Base-by-base conservation (phyloP, 768 basidiomycete genomes). In the Russula sp. region DNA sequence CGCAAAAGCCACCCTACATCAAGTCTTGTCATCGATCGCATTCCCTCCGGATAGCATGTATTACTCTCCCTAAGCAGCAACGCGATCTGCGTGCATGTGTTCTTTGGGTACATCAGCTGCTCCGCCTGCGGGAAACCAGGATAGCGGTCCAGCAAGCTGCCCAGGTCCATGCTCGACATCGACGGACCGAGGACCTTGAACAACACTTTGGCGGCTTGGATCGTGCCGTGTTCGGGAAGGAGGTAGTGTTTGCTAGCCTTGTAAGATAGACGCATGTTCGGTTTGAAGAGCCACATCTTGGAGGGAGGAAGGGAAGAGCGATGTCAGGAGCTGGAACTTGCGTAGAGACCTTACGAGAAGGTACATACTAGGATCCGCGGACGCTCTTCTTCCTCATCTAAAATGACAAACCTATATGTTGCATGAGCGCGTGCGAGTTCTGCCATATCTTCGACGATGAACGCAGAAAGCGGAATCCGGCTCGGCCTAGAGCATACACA, bases 271-370 rank as follows among this genome's bases (percentile, higher is more conserved):
- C 83, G 84, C 69, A 98, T 84, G 67, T 81, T 86, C 0, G 94
- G 94, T 74, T 95, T 97, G 82, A 98, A 97, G 24, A 98, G 73
- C 95, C 96, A 98, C 24, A 98, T 80, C 94, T 95, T 40, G 38
- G 38, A 40, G 63, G 48, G 48, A 53, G 36, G 5, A 24, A 42
- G 32, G 32, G 18, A 60, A 64, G 36, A 40, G 52, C 32, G 11
- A 30, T 36, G 36, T 36, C 36, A 36, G 36, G 13, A 20, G 26
- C 44, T 3, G 4, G 42, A 24, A 20, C 6, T 36, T 8, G 8
- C 10, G 14, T n/a, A 10, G 2, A 18, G 20, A 60, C 22, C 40
- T n/a, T 14, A n/a, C 14, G 20, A 9, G 49, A 57, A 51, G 34
- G 20, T 16, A 78, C 89, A 63, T 59, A 97, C 94, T 66, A 97